phyloP scores from a whole-genome alignment of 1,139 yeast species.

The Diutina rugosa region DNA sequence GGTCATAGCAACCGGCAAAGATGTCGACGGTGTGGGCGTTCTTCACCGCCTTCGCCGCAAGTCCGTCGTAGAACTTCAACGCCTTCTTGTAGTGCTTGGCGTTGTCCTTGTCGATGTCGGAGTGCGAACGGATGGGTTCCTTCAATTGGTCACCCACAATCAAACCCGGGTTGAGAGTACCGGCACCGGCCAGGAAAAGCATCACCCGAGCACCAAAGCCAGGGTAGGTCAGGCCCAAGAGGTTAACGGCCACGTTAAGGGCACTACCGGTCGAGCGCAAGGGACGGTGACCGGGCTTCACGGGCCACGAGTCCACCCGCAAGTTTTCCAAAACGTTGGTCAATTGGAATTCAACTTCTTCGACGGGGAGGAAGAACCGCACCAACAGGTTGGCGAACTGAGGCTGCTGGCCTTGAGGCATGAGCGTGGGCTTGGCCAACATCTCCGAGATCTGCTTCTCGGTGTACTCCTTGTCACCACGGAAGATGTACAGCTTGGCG shows the following conservation, averaged over 20 bases:
- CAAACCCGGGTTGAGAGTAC: slow-evolving; percentile 91
- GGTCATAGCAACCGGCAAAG: slow-evolving; percentile 97
- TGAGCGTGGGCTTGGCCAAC: slow-evolving; percentile 20
- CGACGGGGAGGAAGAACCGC: slow-evolving; percentile 76
- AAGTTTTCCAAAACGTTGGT: slow-evolving; percentile 72
- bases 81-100: slow-evolving; percentile 94
- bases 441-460: slow-evolving; percentile 64
- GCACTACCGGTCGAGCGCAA: slow-evolving; percentile 93
- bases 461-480: slow-evolving; percentile 84
- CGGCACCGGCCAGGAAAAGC: slow-evolving; percentile 90
- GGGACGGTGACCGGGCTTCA: slow-evolving; percentile 78
- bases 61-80: slow-evolving; percentile 64
- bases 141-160: slow-evolving; percentile 85
- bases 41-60: slow-evolving; percentile 56
- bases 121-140: slow-evolving; percentile 95
- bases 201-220: slow-evolving; percentile 85
- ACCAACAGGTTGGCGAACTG: slow-evolving; percentile 29
- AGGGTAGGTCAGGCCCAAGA: slow-evolving; percentile 78
- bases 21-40: slow-evolving; percentile 86
- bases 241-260: slow-evolving; percentile 66
- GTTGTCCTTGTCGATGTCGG: slow-evolving; percentile 67
- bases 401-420: slow-evolving; percentile 13
- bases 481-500: slow-evolving; percentile 74
- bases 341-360: slow-evolving; percentile 78
- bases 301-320: slow-evolving; percentile 85